A percentile compares a stretch with the other conserved stretches of the same genome.
These are phyloP conservation scores for Wallacemonas collosoma DNA, from an alignment of 208 protist genomes.

Conservation along the genomic window DNA sequence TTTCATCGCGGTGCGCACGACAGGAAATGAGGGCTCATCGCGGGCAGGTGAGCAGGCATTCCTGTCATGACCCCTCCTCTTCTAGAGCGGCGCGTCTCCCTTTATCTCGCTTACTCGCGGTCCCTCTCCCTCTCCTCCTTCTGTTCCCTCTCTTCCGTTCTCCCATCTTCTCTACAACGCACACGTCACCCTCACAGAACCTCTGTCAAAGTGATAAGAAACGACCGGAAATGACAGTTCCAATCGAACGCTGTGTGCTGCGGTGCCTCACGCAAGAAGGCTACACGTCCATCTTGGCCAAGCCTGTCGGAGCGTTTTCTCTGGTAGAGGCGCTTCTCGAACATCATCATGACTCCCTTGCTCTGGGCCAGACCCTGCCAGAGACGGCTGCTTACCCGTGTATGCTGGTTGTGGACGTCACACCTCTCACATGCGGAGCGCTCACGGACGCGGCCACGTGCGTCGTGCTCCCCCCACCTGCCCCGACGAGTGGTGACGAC, in stretches of 20 bases:
- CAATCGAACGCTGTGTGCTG: slow-evolving; percentile 64
- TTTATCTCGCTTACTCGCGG: neutral
- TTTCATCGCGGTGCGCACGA: too few relatives aligned
- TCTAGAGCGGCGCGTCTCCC: neutral
- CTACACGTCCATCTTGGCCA: slow-evolving; percentile 46
- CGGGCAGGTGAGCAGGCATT: too few relatives aligned
- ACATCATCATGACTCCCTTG: slow-evolving; percentile 23
- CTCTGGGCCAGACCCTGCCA: slow-evolving; percentile 37
- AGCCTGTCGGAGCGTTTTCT: slow-evolving; percentile 41
- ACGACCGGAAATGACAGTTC: neutral
- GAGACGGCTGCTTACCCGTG: slow-evolving; percentile 35
- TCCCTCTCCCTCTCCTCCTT: neutral
- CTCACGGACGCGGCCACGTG: slow-evolving; percentile 50
- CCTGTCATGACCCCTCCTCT: too few relatives aligned
- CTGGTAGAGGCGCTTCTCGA: slow-evolving; percentile 39
- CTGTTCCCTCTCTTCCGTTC: neutral
- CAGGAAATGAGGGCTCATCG: too few relatives aligned
- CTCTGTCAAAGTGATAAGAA: neutral
- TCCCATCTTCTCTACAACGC: neutral
- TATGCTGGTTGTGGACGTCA: slow-evolving; percentile 60
- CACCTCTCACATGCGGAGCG: slow-evolving; percentile 47
- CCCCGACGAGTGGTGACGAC: neutral
- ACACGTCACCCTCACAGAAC: neutral
- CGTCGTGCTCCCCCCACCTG: slow-evolving; percentile 58
- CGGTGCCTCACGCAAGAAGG: slow-evolving; percentile 43